Conservation (phyloP, 371 early-diverging fungal genomes). For the Zopfochytrium polystomum region DNA sequence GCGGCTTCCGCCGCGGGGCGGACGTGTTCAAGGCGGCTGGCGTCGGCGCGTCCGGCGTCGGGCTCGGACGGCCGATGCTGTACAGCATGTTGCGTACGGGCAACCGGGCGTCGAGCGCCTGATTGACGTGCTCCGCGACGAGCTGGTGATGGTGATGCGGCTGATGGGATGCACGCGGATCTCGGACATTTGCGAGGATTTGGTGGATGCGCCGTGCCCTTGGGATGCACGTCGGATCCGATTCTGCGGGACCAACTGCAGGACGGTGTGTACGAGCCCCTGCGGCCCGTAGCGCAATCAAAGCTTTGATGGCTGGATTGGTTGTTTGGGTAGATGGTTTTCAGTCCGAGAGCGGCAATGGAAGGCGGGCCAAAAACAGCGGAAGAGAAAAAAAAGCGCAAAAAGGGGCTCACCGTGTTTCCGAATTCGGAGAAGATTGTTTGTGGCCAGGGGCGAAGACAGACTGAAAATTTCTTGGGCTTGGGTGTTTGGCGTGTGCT, state of each 20-base stretch:
- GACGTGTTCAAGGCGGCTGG: too few relatives aligned
- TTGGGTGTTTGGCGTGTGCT: too few relatives aligned
- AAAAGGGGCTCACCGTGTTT: too few relatives aligned
- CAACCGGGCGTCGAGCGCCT: constrained; percentile 72
- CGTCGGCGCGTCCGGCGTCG: constrained; percentile 91
- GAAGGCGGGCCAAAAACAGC: too few relatives aligned
- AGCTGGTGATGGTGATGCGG: constrained; percentile 38
- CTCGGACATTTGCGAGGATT: constrained; percentile 47
- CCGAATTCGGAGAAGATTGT: too few relatives aligned
- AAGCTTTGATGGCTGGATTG: too few relatives aligned
- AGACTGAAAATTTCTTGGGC: too few relatives aligned
- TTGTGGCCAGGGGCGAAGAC: too few relatives aligned
- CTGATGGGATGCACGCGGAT: constrained; percentile 63
- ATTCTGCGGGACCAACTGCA: constrained; percentile 19
- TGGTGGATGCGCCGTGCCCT: constrained; percentile 25
- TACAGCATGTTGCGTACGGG: constrained; percentile 72
- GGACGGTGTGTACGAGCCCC: constrained; percentile 28
- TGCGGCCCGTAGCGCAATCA: constrained; percentile 15
- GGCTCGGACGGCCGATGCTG: constrained; percentile 82
- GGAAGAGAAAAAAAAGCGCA: too few relatives aligned
- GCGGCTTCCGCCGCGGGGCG: too few relatives aligned
- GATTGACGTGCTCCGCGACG: constrained; percentile 65
- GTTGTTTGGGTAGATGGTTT: too few relatives aligned
- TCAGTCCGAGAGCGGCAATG: too few relatives aligned
- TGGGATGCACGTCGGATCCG: constrained; percentile 18